A percentile compares a stretch with the other conserved stretches of the same genome.
Conservation (phyloP, 1,139 yeast genomes). For the Nakaseomyces nivariensis region DNA sequence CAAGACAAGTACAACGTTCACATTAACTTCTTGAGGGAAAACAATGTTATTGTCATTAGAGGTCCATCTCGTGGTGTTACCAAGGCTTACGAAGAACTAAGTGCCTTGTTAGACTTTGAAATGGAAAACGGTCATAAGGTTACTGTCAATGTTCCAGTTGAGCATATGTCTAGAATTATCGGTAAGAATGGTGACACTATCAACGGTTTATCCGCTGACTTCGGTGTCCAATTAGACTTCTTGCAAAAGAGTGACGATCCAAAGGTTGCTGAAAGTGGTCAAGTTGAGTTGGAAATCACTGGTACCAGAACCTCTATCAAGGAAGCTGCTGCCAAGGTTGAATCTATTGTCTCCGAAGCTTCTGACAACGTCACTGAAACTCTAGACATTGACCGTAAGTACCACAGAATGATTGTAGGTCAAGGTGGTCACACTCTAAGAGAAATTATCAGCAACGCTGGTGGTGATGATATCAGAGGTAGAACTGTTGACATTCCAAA, state of each 20-base stretch:
- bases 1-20: slow-evolving; percentile 82
- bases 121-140: slow-evolving; percentile 73
- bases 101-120: slow-evolving; percentile 77
- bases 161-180: slow-evolving; percentile 72
- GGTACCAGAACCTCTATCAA: slow-evolving; percentile 79
- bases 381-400: slow-evolving; percentile 61
- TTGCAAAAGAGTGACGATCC: slow-evolving; percentile 37
- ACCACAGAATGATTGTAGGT: slow-evolving; percentile 75
- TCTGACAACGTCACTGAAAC: slow-evolving; percentile 55
- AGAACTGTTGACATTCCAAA: slow-evolving; percentile 69
- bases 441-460: slow-evolving; percentile 69
- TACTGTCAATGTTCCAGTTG: slow-evolving; percentile 54
- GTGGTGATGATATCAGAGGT: slow-evolving; percentile 47
- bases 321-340: slow-evolving; percentile 58
- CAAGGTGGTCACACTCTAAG: slow-evolving; percentile 67
- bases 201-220: slow-evolving; percentile 70
- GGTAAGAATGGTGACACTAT: slow-evolving; percentile 84
- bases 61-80: slow-evolving; percentile 91
- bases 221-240: slow-evolving; percentile 68
- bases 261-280: slow-evolving; percentile 33
- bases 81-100: slow-evolving; percentile 77
- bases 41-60: slow-evolving; percentile 64
- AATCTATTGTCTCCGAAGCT: slow-evolving; percentile 54
- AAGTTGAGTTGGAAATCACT: slow-evolving; percentile 56
- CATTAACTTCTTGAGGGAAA: slow-evolving; percentile 60